A percentile compares a stretch with the other conserved stretches of the same genome.
Evolutionary conservation across 345 rosid genomes (phyloP).

Genomic region (Leavenworthia alabamica): DNA sequence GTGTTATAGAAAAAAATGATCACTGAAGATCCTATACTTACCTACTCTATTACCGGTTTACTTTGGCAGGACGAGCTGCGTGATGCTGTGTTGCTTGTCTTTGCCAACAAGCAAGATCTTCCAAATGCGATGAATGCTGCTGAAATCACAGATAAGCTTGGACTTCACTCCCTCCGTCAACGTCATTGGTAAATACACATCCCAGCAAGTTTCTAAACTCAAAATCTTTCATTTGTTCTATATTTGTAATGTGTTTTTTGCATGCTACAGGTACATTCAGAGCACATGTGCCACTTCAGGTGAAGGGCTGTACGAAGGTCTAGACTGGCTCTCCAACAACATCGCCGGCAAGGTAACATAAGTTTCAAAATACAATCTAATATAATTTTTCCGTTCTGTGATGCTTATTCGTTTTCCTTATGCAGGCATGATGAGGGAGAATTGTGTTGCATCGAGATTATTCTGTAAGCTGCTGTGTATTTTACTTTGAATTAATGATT

Average conservation of each 20-base stretch:
- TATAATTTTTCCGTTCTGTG: background rate
- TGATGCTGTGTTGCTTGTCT: conserved; percentile 87
- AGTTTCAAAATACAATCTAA: background rate
- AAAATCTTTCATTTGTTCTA: background rate
- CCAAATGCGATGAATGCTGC: conserved; percentile 88
- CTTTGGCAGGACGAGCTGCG: conserved; percentile 69
- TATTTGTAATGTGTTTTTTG: background rate
- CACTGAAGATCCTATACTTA: background rate
- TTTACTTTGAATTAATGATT: conserved; percentile 4
- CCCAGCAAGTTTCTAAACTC: background rate
- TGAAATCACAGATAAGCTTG: conserved; percentile 78
- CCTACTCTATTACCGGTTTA: background rate
- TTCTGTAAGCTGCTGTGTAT: background rate
- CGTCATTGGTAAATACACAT: conserved; percentile 55
- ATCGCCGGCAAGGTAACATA: conserved; percentile 53
- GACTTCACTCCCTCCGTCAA: conserved; percentile 77
- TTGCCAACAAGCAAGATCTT: conserved; percentile 86
- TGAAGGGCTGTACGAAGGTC: conserved; percentile 74
- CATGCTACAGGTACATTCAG: conserved; percentile 65
- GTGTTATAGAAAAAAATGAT: background rate
- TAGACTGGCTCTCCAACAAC: conserved; percentile 84
- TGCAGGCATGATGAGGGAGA: conserved; percentile 20
- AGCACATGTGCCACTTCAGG: conserved; percentile 77
- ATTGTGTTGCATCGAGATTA: conserved; percentile 4
- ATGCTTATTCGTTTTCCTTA: background rate